Evolutionary conservation across 805 yeast species (phyloP).

Genomic region (Myxozyma vanderwaltii): DNA sequence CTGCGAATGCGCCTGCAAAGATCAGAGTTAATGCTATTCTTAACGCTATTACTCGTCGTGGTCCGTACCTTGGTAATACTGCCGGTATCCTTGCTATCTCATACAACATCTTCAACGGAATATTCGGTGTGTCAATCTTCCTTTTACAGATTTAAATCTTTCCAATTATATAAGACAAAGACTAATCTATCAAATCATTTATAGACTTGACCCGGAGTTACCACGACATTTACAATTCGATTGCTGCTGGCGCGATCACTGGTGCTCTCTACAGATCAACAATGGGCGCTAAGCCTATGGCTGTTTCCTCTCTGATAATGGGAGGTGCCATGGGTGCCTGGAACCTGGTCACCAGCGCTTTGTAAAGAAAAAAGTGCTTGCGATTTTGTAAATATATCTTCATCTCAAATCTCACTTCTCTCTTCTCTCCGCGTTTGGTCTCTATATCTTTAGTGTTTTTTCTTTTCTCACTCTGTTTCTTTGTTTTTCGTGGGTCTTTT

Average conservation of each 20-base stretch:
- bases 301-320: slow-evolving; percentile 65
- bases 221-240: slow-evolving; percentile 82
- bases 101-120: slow-evolving; percentile 81
- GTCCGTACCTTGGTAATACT: slow-evolving; percentile 92
- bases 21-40: slow-evolving; percentile 85
- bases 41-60: slow-evolving; percentile 90
- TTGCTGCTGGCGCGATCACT: slow-evolving; percentile 85
- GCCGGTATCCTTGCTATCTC: slow-evolving; percentile 92
- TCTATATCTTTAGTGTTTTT: too few relatives aligned
- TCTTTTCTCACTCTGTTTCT: not conserved
- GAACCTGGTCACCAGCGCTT: slow-evolving; percentile 17
- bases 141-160: not conserved
- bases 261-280: slow-evolving; percentile 90
- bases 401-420: not conserved
- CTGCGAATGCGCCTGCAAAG: slow-evolving; percentile 73
- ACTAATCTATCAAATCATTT: not conserved
- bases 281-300: slow-evolving; percentile 85
- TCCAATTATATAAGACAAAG: too few relatives aligned
- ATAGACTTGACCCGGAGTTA: slow-evolving; percentile 81
- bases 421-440: not conserved
- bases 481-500: too few relatives aligned
- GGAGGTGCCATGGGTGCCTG: slow-evolving; percentile 31
- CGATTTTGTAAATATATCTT: slow-evolving; percentile 1
- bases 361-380: slow-evolving; percentile 10
- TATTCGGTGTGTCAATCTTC: slow-evolving; percentile 37